phyloP scores from a whole-genome alignment of 2,329 filamentous ascomycete species.

The Calonectria multiphialidica region DNA sequence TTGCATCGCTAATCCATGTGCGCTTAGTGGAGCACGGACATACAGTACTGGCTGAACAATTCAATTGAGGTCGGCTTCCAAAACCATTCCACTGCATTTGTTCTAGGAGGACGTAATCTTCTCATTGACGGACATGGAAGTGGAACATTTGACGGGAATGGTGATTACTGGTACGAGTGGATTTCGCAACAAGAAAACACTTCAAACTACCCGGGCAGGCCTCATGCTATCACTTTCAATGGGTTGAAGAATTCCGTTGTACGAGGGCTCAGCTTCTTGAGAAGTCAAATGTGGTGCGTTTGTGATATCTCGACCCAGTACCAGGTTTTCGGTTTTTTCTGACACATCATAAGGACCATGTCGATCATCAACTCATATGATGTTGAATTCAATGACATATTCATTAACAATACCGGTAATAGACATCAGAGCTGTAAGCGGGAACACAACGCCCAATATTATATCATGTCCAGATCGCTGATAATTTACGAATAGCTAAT shows the following conservation, averaged over 20 bases:
- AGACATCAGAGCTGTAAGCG: not conserved
- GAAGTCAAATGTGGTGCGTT: not conserved
- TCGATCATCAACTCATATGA: not conserved
- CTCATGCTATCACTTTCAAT: not conserved
- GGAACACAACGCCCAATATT: not conserved
- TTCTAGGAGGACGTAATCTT: not conserved
- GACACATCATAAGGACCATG: not conserved
- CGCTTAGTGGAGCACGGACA: not conserved
- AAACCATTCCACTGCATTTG: not conserved
- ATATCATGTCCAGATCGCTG: not conserved
- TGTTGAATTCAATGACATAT: not conserved
- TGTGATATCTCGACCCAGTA: not conserved
- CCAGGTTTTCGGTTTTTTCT: not conserved
- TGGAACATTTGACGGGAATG: not conserved
- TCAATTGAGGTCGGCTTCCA: not conserved
- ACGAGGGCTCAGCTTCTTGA: not conserved
- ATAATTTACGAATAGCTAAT: not conserved
- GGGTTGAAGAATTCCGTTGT: not conserved
- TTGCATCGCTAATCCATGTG: not conserved
- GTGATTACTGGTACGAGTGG: conserved; percentile 2
- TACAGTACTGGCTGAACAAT: not conserved
- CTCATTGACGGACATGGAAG: not conserved
- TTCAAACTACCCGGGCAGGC: not conserved
- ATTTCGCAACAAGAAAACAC: not conserved
- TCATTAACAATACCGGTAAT: not conserved